Evolutionary conservation across 305 asterid species (phyloP).

Genomic region (Andrographis paniculata): DNA sequence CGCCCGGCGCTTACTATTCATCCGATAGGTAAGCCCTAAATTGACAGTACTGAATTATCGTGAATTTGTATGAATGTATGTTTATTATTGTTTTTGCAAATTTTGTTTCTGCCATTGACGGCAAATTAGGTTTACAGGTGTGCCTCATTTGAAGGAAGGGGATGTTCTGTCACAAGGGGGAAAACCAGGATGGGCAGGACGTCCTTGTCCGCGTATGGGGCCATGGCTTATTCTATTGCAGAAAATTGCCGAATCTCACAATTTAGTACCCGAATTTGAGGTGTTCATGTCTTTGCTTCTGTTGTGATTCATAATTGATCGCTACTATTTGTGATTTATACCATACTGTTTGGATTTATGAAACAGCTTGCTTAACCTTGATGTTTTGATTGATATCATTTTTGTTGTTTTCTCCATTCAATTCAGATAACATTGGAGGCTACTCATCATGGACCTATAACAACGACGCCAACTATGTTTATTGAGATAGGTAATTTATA

Average conservation of each 20-base stretch:
- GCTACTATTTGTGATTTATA: slow-evolving; percentile 1
- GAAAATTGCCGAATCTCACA: slow-evolving; percentile 69
- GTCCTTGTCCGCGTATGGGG: slow-evolving; percentile 85
- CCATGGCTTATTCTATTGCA: slow-evolving; percentile 75
- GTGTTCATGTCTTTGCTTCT: slow-evolving; percentile 22
- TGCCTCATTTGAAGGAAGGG: slow-evolving; percentile 84
- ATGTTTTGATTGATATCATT: too few relatives aligned
- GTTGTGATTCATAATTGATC: neutral
- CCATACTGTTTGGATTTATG: neutral
- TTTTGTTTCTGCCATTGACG: too few relatives aligned
- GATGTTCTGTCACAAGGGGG: slow-evolving; percentile 86
- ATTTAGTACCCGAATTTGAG: slow-evolving; percentile 86
- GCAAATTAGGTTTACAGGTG: slow-evolving; percentile 38
- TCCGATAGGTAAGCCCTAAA: slow-evolving; percentile 60
- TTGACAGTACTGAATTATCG: too few relatives aligned
- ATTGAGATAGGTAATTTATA: slow-evolving; percentile 63
- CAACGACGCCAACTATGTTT: slow-evolving; percentile 84
- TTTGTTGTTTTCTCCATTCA: slow-evolving; percentile 19
- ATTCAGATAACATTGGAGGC: slow-evolving; percentile 78
- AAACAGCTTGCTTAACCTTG: neutral
- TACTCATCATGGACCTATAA: slow-evolving; percentile 93
- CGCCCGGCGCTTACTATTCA: slow-evolving; percentile 90
- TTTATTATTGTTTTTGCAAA: too few relatives aligned
- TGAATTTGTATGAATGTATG: too few relatives aligned
- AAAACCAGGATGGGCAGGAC: slow-evolving; percentile 89